These are phyloP conservation scores for Moelleriella libera DNA, from an alignment of 2,329 filamentous ascomycete genomes.

Conservation along the genomic window DNA sequence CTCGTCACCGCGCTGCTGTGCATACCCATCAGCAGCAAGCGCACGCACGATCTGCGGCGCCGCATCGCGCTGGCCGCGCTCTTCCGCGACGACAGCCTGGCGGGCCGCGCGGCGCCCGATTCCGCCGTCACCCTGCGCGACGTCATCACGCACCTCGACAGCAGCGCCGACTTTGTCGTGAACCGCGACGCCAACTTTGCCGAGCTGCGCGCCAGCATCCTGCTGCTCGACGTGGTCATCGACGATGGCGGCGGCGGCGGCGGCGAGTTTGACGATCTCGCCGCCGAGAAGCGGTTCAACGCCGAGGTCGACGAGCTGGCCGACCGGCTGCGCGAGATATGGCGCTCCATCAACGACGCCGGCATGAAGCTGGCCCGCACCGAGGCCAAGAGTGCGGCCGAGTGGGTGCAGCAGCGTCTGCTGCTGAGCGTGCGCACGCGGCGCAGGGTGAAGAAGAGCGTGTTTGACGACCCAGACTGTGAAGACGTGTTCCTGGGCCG, in stretches of 20 bases:
- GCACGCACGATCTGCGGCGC: slow-evolving; percentile 46
- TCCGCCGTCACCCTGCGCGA: slow-evolving; percentile 23
- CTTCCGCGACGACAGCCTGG: slow-evolving; percentile 33
- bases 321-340: slow-evolving; percentile 39
- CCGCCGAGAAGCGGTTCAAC: slow-evolving; percentile 45
- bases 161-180: slow-evolving; percentile 34
- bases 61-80: slow-evolving; percentile 52
- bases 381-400: slow-evolving; percentile 63
- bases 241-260: slow-evolving; percentile 43
- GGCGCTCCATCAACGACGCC: slow-evolving; percentile 54
- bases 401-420: slow-evolving; percentile 62
- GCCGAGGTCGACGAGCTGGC: slow-evolving; percentile 53
- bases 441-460: slow-evolving; percentile 35
- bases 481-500: slow-evolving; percentile 24
- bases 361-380: slow-evolving; percentile 60
- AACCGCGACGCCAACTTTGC: slow-evolving; percentile 49
- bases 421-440: slow-evolving; percentile 56
- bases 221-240: slow-evolving; percentile 61
- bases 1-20: slow-evolving; percentile 43
- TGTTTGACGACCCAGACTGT: slow-evolving; percentile 26
- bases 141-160: slow-evolving; percentile 29
- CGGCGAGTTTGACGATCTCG: slow-evolving; percentile 11
- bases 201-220: slow-evolving; percentile 48
- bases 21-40: slow-evolving; percentile 37
- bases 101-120: slow-evolving; percentile 24